These are phyloP conservation scores for Candida morakotiae DNA, from an alignment of 805 yeast species.

Conservation along the genomic window DNA sequence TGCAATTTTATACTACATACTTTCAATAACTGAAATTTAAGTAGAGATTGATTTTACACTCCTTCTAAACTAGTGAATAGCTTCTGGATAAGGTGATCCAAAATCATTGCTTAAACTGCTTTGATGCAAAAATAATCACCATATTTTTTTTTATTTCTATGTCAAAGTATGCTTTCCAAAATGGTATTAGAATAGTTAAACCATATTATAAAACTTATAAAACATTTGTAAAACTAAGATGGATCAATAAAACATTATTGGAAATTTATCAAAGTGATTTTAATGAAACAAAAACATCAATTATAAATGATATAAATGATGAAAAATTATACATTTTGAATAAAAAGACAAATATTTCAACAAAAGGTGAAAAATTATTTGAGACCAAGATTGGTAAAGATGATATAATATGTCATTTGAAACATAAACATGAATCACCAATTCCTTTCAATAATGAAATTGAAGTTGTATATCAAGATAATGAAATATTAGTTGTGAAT, in stretches of 20 bases:
- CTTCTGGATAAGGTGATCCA: too few species aligned
- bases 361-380: constrained; percentile 18
- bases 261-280: constrained; percentile 31
- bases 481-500: constrained; percentile 38
- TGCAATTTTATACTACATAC: too few species aligned
- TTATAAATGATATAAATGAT: constrained; percentile 21
- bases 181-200: constrained; percentile 30
- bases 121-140: too few species aligned
- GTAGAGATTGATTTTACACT: too few species aligned
- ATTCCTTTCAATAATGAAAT: constrained; percentile 20
- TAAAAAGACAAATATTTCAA: constrained; percentile 17
- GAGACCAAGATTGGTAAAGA: constrained; percentile 14
- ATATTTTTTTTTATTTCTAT: not conserved
- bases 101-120: too few species aligned
- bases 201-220: constrained; percentile 30
- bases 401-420: constrained; percentile 24
- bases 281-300: constrained; percentile 23
- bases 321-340: constrained; percentile 22
- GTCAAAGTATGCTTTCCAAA: constrained; percentile 13
- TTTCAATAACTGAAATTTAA: too few species aligned
- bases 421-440: constrained; percentile 47
- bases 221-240: constrained; percentile 35
- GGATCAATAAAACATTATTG: constrained; percentile 30
- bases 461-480: constrained; percentile 32
- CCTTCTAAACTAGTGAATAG: too few species aligned